These are phyloP conservation scores for Pythium periplocum DNA, from an alignment of 352 stramenopile species.

Conservation along the genomic window DNA sequence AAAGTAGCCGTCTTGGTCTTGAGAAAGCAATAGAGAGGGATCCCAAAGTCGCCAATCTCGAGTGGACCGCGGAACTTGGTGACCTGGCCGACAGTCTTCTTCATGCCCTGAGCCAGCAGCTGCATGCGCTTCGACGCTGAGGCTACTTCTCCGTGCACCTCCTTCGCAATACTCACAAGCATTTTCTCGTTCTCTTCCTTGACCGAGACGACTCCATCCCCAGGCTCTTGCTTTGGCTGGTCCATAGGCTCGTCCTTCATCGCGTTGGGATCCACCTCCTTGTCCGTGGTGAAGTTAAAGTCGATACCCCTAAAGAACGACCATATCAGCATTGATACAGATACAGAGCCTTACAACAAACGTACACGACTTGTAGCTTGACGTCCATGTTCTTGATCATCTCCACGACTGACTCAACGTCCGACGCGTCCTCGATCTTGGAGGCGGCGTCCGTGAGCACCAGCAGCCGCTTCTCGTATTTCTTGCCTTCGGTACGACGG, in stretches of 20 bases:
- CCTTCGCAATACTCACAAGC: conserved; percentile 70
- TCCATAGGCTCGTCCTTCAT: conserved; percentile 23
- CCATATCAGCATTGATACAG: not conserved
- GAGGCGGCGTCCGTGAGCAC: conserved; percentile 71
- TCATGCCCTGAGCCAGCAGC: conserved; percentile 70
- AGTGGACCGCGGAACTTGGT: conserved; percentile 76
- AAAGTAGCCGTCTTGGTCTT: conserved; percentile 73
- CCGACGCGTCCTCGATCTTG: conserved; percentile 49
- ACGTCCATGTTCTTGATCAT: conserved; percentile 82
- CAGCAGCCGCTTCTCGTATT: conserved; percentile 71
- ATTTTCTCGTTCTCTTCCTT: conserved; percentile 82
- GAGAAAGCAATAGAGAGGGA: conserved; percentile 73
- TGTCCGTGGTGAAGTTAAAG: conserved; percentile 47
- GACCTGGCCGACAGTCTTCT: conserved; percentile 57
- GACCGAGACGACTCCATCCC: conserved; percentile 10
- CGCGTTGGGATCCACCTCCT: conserved; percentile 4
- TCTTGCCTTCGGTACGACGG: conserved; percentile 67
- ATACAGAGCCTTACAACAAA: not conserved
- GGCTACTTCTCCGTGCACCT: conserved; percentile 60
- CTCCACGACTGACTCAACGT: conserved; percentile 61
- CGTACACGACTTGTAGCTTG: conserved; percentile 76
- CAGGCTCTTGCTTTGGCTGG: not conserved
- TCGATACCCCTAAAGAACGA: conserved; percentile 44
- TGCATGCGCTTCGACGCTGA: conserved; percentile 74
- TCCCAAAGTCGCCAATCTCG: conserved; percentile 69